Evolutionary conservation across 129 eudicot genomes (phyloP).

Genomic region (Glebionis coronaria): DNA sequence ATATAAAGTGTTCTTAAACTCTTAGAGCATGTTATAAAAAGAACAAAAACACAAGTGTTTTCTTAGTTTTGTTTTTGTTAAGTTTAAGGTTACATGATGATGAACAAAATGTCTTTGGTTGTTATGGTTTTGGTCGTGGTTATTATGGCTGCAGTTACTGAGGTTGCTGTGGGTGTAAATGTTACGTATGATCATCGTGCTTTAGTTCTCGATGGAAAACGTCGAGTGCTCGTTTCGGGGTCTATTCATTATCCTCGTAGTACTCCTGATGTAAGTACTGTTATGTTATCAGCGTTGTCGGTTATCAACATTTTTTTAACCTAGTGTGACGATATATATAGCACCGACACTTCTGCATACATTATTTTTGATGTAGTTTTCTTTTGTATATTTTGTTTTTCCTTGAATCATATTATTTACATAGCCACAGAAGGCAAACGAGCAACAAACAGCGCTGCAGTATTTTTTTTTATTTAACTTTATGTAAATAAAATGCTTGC

Average conservation of each 20-base stretch:
- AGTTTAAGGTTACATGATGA: not conserved
- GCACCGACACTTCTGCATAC: conserved; percentile 4
- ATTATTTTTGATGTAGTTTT: conserved; percentile 3
- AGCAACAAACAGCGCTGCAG: no score
- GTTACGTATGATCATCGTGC: conserved; percentile 97
- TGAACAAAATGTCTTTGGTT: conserved; percentile 26
- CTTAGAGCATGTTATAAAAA: not conserved
- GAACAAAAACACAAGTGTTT: not conserved
- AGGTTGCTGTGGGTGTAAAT: conserved; percentile 47
- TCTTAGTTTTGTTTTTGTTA: not conserved
- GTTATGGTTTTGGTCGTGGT: conserved; percentile 29
- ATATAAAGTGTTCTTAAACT: not conserved
- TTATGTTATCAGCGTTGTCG: no score
- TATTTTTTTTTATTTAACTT: not conserved
- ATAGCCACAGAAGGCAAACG: no score
- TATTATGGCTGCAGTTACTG: conserved; percentile 27
- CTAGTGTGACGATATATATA: no score
- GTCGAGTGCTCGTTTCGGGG: conserved; percentile 81
- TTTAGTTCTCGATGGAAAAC: conserved; percentile 77
- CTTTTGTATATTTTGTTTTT: not conserved
- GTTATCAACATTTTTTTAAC: not conserved
- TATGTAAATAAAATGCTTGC: conserved; percentile 22
- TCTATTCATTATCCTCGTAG: conserved; percentile 98
- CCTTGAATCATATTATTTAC: no score
- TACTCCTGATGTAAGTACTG: conserved; percentile 70